Base-by-base conservation (phyloP, 2,329 filamentous ascomycete species). In the Apiospora rasikravindrae region DNA sequence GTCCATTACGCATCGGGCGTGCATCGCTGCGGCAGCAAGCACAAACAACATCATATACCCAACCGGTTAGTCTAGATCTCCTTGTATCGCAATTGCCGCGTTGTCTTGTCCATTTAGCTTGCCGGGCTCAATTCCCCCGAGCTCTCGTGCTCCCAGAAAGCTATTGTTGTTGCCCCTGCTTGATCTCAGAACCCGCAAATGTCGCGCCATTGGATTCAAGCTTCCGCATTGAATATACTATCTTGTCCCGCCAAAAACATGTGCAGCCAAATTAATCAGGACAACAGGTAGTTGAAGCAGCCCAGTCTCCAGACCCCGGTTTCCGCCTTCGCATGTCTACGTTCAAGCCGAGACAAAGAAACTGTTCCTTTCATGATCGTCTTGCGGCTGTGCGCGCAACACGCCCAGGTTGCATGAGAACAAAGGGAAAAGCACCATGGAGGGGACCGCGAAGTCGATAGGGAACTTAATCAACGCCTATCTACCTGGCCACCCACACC, bases 391-490 rank as follows among this genome's bases (percentile, higher is more conserved):
- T 64, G 77, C 76, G 78, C 80, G 80, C 78, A 81, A 78, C 79
- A 71, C 73, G 76, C 73, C 73, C 73, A 76, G 73, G 79, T 80
- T 79, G 80, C 78, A 78, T 75, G 76, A 77, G 47, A 78, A 77
- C 77, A 78, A 78, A 77, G 74, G 76, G 69, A 73, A 68, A 57
- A 37, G 75, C 74, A 80, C 75, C 76, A 90, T 90, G 88, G 88
- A 89, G 85, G 86, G 84, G 84, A 86, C 87, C 84, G 86, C 85
- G 80, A 88, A 88, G 83, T 86, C 84, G 83, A 85, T 88, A 81
- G 82, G 88, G 81, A 84, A 81, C 80, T 82, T 89, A 80, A 84
- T 85, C 77, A 84, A 88, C 70, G 82, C 83, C 83, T 78, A 84
- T 87, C 81, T 89, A 74, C 88, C 88, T 74, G 82, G 84, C 72